These are phyloP conservation scores for Lactarius trivialis DNA, from an alignment of 768 basidiomycete genomes.

Conservation along the genomic window DNA sequence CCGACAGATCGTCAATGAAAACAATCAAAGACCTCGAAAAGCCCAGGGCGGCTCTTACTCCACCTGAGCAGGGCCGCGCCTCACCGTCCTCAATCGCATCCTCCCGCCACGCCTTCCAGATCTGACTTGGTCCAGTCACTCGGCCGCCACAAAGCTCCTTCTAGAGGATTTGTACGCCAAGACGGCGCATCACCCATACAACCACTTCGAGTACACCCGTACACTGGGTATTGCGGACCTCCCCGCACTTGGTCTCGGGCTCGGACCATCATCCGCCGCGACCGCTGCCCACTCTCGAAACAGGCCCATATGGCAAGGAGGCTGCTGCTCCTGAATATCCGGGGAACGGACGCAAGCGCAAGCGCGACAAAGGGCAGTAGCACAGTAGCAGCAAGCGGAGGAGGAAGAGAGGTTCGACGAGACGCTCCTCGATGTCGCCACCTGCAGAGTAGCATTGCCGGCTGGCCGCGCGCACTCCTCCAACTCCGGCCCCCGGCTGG, in stretches of 20 bases:
- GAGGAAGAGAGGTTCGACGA: conserved; percentile 35
- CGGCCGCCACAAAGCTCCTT: conserved; percentile 43
- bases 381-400: background rate
- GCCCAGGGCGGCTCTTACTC: conserved; percentile 49
- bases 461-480: conserved; percentile 56
- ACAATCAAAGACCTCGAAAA: conserved; percentile 74
- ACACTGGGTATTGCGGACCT: conserved; percentile 39
- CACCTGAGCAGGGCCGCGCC: background rate
- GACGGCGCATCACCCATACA: conserved; percentile 68
- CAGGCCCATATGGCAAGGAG: conserved; percentile 6
- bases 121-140: conserved; percentile 28
- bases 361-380: background rate
- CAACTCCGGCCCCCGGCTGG: conserved; percentile 20
- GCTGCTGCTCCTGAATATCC: conserved; percentile 8
- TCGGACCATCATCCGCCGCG: background rate
- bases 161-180: conserved; percentile 49
- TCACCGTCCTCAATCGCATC: background rate
- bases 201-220: conserved; percentile 68
- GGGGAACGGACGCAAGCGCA: conserved; percentile 2
- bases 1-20: conserved; percentile 31
- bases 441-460: conserved; percentile 55
- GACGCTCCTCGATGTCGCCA: conserved; percentile 56
- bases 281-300: conserved; percentile 8
- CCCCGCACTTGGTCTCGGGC: conserved; percentile 21
- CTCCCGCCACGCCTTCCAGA: background rate